phyloP scores from a whole-genome alignment of 352 stramenopile species.

The Phytophthora pistaciae region DNA sequence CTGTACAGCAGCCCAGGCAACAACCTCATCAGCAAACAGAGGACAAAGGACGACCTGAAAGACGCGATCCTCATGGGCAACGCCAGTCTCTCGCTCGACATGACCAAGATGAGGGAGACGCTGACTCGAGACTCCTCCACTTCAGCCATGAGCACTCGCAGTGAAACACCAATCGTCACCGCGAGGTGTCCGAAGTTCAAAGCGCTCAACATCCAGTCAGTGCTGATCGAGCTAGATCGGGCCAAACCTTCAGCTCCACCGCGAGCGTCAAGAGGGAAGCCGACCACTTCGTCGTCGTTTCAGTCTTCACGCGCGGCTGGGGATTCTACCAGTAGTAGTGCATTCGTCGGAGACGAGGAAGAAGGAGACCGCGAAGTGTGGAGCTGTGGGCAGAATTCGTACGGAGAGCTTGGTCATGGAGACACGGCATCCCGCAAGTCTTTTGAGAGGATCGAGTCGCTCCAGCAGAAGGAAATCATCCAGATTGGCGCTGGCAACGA shows the following conservation, averaged over 20 bases:
- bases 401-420: slow-evolving; percentile 93
- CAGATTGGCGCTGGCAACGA: slow-evolving; percentile 94
- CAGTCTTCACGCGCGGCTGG: neutral
- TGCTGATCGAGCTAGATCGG: slow-evolving; percentile 54
- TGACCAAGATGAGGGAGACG: slow-evolving; percentile 36
- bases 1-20: slow-evolving; percentile 27
- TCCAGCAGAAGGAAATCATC: slow-evolving; percentile 83
- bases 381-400: slow-evolving; percentile 96
- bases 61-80: slow-evolving; percentile 37
- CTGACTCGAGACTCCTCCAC: slow-evolving; percentile 19
- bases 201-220: slow-evolving; percentile 40
- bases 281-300: neutral
- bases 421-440: slow-evolving; percentile 88
- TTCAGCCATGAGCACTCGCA: slow-evolving; percentile 12
- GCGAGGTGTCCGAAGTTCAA: slow-evolving; percentile 62
- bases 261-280: slow-evolving; percentile 19
- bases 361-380: slow-evolving; percentile 89
- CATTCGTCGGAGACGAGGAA: slow-evolving; percentile 37
- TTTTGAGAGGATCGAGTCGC: slow-evolving; percentile 77
- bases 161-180: slow-evolving; percentile 28
- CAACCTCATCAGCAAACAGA: slow-evolving; percentile 33
- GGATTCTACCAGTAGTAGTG: neutral
- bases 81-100: slow-evolving; percentile 45
- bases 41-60: slow-evolving; percentile 50
- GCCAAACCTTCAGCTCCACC: slow-evolving; percentile 33